These are phyloP conservation scores for Populus nigra DNA, from an alignment of 345 rosid species.

Conservation along the genomic window DNA sequence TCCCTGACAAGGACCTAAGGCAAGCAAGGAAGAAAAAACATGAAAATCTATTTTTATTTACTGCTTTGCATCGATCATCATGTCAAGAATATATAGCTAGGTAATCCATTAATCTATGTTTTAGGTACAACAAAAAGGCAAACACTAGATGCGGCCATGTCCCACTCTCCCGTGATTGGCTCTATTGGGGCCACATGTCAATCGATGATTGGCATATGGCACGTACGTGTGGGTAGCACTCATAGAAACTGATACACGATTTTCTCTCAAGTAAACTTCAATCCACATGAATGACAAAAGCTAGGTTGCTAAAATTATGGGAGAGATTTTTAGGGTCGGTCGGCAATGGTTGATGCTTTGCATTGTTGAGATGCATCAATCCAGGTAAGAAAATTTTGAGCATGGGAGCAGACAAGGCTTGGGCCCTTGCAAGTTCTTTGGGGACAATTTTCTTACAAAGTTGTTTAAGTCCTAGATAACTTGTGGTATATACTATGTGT, in stretches of 20 bases:
- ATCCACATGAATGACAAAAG: constrained; percentile 15
- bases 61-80: constrained; percentile 20
- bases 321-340: constrained; percentile 25
- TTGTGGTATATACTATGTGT: background rate
- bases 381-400: background rate
- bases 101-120: constrained; percentile 8
- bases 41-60: constrained; percentile 3
- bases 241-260: background rate
- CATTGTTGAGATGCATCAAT: background rate
- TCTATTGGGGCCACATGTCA: constrained; percentile 20
- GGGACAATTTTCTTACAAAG: background rate
- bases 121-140: constrained; percentile 1
- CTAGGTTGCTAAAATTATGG: background rate
- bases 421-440: background rate
- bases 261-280: background rate
- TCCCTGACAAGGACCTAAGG: constrained; percentile 7
- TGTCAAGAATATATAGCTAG: constrained; percentile 16
- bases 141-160: constrained; percentile 1
- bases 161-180: constrained; percentile 37
- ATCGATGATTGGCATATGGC: constrained; percentile 10
- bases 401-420: background rate
- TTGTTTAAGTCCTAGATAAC: background rate
- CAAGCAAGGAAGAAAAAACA: constrained; percentile 3
- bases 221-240: constrained; percentile 35
- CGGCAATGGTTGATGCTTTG: constrained; percentile 14